These are phyloP conservation scores for Geotrichum ghanense DNA, from an alignment of 805 yeast species.

Conservation along the genomic window DNA sequence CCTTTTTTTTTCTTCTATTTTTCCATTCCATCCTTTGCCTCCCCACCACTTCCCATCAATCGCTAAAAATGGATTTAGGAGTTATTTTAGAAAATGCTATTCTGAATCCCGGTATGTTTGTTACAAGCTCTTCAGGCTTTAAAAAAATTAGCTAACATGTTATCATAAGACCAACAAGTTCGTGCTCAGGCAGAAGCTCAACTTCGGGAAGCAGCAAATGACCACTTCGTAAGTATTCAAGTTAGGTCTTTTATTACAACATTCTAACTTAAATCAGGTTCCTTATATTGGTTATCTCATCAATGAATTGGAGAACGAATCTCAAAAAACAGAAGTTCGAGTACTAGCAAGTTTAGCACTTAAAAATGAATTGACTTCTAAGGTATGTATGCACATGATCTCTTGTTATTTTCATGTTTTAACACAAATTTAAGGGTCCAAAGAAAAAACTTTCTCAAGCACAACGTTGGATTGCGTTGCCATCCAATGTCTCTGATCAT, in stretches of 20 bases:
- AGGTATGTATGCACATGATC: conserved; percentile 19
- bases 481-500: conserved; percentile 39
- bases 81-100: conserved; percentile 71
- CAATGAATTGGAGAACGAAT: conserved; percentile 55
- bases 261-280: conserved; percentile 10
- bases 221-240: conserved; percentile 43
- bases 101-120: conserved; percentile 38
- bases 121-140: conserved; percentile 2
- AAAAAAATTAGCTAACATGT: conserved; percentile 2
- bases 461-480: conserved; percentile 65
- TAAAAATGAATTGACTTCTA: conserved; percentile 81
- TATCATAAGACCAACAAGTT: conserved; percentile 37
- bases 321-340: conserved; percentile 65
- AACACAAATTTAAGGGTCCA: conserved; percentile 38
- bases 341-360: conserved; percentile 82
- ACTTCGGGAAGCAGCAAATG: conserved; percentile 56
- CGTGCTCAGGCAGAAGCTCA: conserved; percentile 74
- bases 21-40: no score
- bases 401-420: conserved; percentile 4
- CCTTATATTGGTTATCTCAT: conserved; percentile 62
- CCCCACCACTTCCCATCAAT: not conserved
- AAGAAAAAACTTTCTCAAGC: conserved; percentile 46
- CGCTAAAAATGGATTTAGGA: conserved; percentile 39
- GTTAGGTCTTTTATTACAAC: conserved; percentile 2
- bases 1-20: no score